Percentiles rank a stretch among this genome's conserved stretches.
Conservation (phyloP, 306 rosid species). For the Cucurbita ficifolia region DNA sequence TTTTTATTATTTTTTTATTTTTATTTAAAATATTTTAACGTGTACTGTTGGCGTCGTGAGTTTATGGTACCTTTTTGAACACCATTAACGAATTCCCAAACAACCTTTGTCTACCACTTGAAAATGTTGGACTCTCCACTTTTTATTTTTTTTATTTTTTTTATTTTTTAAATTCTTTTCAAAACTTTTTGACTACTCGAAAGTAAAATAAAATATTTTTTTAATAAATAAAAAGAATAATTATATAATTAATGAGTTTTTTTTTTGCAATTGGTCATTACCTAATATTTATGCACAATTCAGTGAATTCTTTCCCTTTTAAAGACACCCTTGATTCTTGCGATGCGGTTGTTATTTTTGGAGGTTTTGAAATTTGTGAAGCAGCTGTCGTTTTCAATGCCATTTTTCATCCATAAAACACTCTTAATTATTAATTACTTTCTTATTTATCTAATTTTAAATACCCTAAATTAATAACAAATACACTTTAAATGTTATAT, state of each 20-base stretch:
- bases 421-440: background rate
- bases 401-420: background rate
- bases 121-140: background rate
- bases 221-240: background rate
- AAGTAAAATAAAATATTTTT: background rate
- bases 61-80: background rate
- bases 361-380: background rate
- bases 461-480: no score
- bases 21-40: background rate
- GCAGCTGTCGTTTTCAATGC: background rate
- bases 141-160: background rate
- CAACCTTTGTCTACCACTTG: constrained; percentile 1
- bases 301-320: background rate
- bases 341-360: background rate
- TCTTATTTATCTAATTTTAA: no score
- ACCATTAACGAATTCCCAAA: background rate
- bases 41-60: background rate
- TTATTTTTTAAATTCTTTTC: no score
- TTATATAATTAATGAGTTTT: background rate
- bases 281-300: background rate
- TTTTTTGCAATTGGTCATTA: background rate
- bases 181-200: background rate
- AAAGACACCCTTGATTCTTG: background rate
- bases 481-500: no score
- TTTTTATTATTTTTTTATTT: background rate